These are phyloP conservation scores for Asterophora lycoperdoides DNA, from an alignment of 768 basidiomycete species.

Conservation along the genomic window DNA sequence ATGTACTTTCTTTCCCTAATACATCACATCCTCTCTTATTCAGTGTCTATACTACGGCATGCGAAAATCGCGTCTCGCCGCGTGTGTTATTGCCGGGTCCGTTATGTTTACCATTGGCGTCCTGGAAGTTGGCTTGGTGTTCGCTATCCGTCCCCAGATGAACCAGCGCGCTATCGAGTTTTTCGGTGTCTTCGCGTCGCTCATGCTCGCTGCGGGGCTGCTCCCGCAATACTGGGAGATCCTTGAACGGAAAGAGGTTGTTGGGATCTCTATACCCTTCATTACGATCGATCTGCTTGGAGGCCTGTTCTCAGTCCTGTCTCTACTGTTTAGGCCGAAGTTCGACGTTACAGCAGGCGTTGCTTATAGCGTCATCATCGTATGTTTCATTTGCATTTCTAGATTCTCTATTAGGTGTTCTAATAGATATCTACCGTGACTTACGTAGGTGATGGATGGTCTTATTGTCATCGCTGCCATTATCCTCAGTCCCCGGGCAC, in stretches of 20 bases:
- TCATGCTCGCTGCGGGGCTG: conserved; percentile 48
- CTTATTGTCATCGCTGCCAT: conserved; percentile 56
- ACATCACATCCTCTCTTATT: neutral
- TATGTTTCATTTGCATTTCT: conserved; percentile 26
- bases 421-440: too few relatives aligned
- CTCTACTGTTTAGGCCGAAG: conserved; percentile 58
- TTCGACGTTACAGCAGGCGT: conserved; percentile 64
- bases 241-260: conserved; percentile 53
- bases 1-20: neutral
- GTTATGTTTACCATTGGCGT: conserved; percentile 46
- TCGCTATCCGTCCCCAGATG: conserved; percentile 47
- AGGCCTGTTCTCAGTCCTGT: conserved; percentile 65
- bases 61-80: conserved; percentile 31
- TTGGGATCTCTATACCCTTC: conserved; percentile 68
- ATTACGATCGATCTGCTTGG: conserved; percentile 68
- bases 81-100: conserved; percentile 32
- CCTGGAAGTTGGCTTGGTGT: conserved; percentile 57
- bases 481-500: conserved; percentile 61
- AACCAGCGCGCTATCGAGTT: conserved; percentile 37
- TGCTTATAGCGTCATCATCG: conserved; percentile 60
- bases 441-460: conserved; percentile 55
- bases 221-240: conserved; percentile 75
- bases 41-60: conserved; percentile 68
- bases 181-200: conserved; percentile 59
- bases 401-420: neutral